Evolutionary conservation across 1,284 basidiomycete species (phyloP).

Genomic region (Puccinia hordei): DNA sequence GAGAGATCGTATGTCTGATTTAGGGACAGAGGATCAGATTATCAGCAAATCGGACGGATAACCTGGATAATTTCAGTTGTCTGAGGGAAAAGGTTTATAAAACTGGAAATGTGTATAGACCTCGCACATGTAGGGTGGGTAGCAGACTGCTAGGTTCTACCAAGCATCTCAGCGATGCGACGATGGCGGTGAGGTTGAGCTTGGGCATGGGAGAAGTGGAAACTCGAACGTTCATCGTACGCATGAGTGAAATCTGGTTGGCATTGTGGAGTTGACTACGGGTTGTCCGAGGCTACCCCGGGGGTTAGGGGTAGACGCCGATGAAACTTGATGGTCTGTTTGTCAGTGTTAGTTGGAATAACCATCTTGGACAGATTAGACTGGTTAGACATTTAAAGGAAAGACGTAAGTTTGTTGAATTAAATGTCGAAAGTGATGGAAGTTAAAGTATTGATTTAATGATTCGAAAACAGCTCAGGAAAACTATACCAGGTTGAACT

Average conservation of each 20-base stretch:
- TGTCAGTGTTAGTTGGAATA: too few relatives aligned
- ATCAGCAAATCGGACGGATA: not conserved
- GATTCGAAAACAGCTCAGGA: too few relatives aligned
- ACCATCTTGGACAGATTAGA: too few relatives aligned
- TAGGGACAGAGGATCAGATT: not conserved
- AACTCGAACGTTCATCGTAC: too few relatives aligned
- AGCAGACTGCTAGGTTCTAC: not conserved
- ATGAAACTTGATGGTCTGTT: too few relatives aligned
- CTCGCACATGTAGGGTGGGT: conserved; percentile 30
- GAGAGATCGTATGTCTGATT: conserved; percentile 29
- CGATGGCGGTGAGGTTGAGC: conserved; percentile 28
- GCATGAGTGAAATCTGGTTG: too few relatives aligned
- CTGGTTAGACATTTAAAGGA: too few relatives aligned
- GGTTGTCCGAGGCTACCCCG: too few relatives aligned
- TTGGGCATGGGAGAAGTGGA: not conserved
- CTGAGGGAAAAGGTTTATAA: not conserved
- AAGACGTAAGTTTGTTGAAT: too few relatives aligned
- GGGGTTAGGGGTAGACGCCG: too few relatives aligned
- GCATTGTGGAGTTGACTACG: too few relatives aligned
- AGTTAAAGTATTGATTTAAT: not conserved
- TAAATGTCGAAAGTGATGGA: too few relatives aligned
- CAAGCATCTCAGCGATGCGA: conserved; percentile 5
- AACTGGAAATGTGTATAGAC: conserved; percentile 4
- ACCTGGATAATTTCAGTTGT: not conserved
- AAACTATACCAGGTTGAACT: not conserved